phyloP scores from a whole-genome alignment of 2,329 filamentous ascomycete genomes.

The Neofusicoccum umdonicola region DNA sequence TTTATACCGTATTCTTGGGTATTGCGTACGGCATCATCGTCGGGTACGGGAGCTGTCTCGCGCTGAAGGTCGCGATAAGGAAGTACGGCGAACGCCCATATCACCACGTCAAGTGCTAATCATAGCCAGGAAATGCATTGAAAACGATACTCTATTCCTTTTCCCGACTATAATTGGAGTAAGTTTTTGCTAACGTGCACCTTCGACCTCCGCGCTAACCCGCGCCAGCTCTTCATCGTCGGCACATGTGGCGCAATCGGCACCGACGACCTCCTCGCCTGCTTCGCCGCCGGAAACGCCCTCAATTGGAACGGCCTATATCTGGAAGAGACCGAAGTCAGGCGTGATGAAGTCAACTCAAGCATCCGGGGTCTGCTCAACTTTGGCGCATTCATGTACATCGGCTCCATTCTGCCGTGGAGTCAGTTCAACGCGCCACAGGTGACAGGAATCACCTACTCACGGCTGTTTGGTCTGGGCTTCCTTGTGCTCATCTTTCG shows the following conservation, averaged over 20 bases:
- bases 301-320: slow-evolving; percentile 64
- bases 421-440: slow-evolving; percentile 53
- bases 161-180: not conserved
- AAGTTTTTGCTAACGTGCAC: not conserved
- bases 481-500: slow-evolving; percentile 55
- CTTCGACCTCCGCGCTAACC: not conserved
- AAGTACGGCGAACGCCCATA: slow-evolving; percentile 28
- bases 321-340: slow-evolving; percentile 53
- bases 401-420: slow-evolving; percentile 59
- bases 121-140: not conserved
- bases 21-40: slow-evolving; percentile 52
- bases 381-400: slow-evolving; percentile 60
- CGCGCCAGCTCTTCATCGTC: slow-evolving; percentile 53
- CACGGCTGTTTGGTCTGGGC: slow-evolving; percentile 52
- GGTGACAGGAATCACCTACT: slow-evolving; percentile 52
- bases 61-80: slow-evolving; percentile 41
- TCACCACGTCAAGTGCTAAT: not conserved
- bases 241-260: slow-evolving; percentile 58
- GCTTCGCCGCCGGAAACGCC: slow-evolving; percentile 58
- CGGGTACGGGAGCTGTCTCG: slow-evolving; percentile 50
- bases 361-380: slow-evolving; percentile 59
- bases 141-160: not conserved
- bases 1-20: slow-evolving; percentile 58
- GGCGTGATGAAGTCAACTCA: slow-evolving; percentile 62
- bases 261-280: slow-evolving; percentile 60